Conservation (phyloP, 306 rosid genomes). For the Cicer judaicum region DNA sequence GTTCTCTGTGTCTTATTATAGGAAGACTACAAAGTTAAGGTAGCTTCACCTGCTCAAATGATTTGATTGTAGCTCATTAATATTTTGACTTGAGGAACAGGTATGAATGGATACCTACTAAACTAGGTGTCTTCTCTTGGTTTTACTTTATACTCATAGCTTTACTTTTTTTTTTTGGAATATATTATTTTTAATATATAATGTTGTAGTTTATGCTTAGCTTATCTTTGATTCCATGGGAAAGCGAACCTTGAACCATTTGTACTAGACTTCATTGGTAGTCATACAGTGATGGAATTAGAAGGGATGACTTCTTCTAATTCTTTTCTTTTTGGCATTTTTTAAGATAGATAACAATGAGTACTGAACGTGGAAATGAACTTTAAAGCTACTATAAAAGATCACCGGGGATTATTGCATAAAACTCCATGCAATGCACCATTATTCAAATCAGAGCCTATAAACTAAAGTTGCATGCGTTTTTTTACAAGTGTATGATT, state of each 20-base stretch:
- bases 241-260: slow-evolving; percentile 20
- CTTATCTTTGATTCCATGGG: slow-evolving; percentile 42
- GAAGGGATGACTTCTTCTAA: slow-evolving; percentile 18
- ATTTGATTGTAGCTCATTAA: slow-evolving; percentile 40
- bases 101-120: slow-evolving; percentile 48
- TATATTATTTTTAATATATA: neutral
- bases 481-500: slow-evolving; percentile 19
- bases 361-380: slow-evolving; percentile 9
- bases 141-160: slow-evolving; percentile 18
- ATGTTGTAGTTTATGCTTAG: slow-evolving; percentile 23
- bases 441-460: slow-evolving; percentile 13
- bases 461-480: slow-evolving; percentile 37
- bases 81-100: slow-evolving; percentile 32
- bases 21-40: slow-evolving; percentile 39
- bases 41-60: slow-evolving; percentile 56
- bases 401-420: slow-evolving; percentile 20
- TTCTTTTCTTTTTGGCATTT: neutral
- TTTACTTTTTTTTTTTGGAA: slow-evolving; percentile 34
- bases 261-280: too few relatives aligned
- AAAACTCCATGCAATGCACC: slow-evolving; percentile 20
- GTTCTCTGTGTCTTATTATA: slow-evolving; percentile 42
- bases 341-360: neutral
- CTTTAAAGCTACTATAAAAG: slow-evolving; percentile 13
- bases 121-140: slow-evolving; percentile 6
- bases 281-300: neutral